phyloP scores from a whole-genome alignment of 352 stramenopile species.

The Globisporangium takayamanum region DNA sequence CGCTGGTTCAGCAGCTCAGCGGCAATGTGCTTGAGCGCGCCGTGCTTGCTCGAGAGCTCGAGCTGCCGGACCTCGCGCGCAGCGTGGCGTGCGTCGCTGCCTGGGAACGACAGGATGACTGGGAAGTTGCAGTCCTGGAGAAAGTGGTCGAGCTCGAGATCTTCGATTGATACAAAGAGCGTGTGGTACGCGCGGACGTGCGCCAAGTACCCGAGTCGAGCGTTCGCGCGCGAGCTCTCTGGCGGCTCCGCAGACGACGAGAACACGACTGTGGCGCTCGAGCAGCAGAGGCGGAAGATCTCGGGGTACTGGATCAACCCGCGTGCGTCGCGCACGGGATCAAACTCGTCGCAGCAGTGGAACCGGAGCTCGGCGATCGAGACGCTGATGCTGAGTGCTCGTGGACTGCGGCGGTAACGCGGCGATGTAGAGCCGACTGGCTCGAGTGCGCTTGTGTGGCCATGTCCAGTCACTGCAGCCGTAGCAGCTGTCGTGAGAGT shows the following conservation, averaged over 20 bases:
- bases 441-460: background rate
- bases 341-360: conserved; percentile 64
- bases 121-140: conserved; percentile 69
- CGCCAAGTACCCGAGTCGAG: conserved; percentile 54
- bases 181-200: conserved; percentile 61
- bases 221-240: conserved; percentile 34
- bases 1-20: conserved; percentile 30
- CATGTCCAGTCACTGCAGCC: background rate
- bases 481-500: background rate
- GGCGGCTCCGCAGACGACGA: conserved; percentile 41
- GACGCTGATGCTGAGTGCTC: conserved; percentile 31
- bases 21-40: conserved; percentile 24
- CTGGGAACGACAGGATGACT: conserved; percentile 47
- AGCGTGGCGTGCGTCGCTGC: conserved; percentile 12
- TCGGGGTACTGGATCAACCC: conserved; percentile 50
- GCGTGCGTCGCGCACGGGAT: conserved; percentile 24
- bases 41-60: conserved; percentile 35
- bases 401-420: conserved; percentile 11
- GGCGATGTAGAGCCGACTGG: conserved; percentile 9
- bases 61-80: conserved; percentile 25
- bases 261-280: conserved; percentile 37
- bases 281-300: conserved; percentile 37
- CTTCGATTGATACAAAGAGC: conserved; percentile 37
- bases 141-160: conserved; percentile 66
- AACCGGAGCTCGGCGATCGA: conserved; percentile 36